Conservation (phyloP, 192 early-diverging fungal species). For the Blastocladiella britannica region DNA sequence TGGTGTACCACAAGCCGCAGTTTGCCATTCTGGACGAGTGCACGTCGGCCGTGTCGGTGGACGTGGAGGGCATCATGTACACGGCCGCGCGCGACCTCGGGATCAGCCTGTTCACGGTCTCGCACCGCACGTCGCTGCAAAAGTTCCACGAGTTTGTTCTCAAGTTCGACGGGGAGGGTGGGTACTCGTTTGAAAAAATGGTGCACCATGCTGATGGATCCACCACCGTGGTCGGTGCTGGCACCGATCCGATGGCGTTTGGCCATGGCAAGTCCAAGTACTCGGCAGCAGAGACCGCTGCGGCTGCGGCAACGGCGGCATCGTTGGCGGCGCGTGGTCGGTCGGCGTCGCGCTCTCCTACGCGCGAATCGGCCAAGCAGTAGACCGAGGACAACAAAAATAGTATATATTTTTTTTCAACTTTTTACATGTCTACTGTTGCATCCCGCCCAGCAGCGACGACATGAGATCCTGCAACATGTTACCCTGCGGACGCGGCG, state of each 20-base stretch:
- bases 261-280: conserved; percentile 27
- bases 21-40: conserved; percentile 84
- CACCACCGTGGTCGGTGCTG: conserved; percentile 17
- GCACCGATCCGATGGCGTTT: conserved; percentile 21
- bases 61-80: conserved; percentile 60
- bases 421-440: too few relatives aligned
- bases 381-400: too few relatives aligned
- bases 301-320: too few relatives aligned
- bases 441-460: background rate
- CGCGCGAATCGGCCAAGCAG: too few relatives aligned
- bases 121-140: conserved; percentile 24
- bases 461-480: background rate
- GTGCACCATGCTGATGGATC: background rate
- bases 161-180: conserved; percentile 39
- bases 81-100: conserved; percentile 26
- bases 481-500: background rate
- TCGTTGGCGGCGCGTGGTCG: too few relatives aligned
- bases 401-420: too few relatives aligned
- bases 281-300: too few relatives aligned
- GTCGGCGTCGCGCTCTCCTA: too few relatives aligned
- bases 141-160: conserved; percentile 35
- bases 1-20: conserved; percentile 89
- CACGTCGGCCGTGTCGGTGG: conserved; percentile 57
- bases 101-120: conserved; percentile 43
- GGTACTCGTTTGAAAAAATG: conserved; percentile 34